phyloP scores from a whole-genome alignment of 805 yeast genomes.

The Pichia kluyveri region DNA sequence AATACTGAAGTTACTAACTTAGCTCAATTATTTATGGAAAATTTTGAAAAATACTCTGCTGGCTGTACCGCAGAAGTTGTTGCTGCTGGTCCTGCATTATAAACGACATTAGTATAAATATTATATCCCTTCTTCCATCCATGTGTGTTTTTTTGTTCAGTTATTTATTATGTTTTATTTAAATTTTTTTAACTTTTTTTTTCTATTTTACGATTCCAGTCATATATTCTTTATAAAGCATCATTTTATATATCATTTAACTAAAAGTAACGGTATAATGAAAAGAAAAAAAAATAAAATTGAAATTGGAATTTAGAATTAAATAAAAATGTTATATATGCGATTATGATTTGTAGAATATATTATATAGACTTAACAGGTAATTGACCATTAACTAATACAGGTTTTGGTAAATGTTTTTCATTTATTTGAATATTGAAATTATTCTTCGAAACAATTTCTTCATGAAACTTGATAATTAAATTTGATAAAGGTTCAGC shows the following conservation, averaged over 20 bases:
- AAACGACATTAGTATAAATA: constrained; percentile 6
- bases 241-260: no score
- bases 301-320: no score
- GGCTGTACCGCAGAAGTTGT: constrained; percentile 79
- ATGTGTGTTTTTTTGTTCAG: no score
- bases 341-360: no score
- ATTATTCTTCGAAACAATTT: constrained; percentile 6
- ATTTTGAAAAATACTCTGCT: constrained; percentile 76
- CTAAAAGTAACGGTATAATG: no score
- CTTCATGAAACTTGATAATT: constrained; percentile 14
- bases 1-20: constrained; percentile 49
- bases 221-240: no score
- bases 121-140: neutral
- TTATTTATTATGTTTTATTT: no score
- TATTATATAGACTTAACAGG: neutral
- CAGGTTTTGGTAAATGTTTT: constrained; percentile 2
- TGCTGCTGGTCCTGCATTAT: constrained; percentile 81
- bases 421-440: constrained; percentile 8
- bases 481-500: constrained; percentile 40
- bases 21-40: constrained; percentile 73
- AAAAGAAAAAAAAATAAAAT: no score
- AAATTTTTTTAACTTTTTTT: no score
- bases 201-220: no score
- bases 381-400: constrained; percentile 5
- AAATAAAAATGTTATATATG: no score